Conservation (phyloP, 1,284 basidiomycete species). For the Cutaneotrichosporon sp. region DNA sequence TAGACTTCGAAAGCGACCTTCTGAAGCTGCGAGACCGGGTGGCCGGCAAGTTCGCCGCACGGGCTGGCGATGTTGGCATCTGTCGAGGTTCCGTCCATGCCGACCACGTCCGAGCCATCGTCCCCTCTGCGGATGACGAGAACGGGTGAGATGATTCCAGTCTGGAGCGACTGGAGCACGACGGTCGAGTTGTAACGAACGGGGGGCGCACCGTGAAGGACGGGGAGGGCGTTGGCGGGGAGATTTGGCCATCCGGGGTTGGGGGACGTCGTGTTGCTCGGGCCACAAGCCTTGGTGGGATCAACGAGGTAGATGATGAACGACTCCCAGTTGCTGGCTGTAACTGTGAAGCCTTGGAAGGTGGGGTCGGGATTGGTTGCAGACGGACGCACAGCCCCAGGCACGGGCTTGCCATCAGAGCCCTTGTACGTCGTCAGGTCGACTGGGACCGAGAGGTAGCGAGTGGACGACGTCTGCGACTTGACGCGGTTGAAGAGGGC, state of each 20-base stretch:
- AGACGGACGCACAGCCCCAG: slow-evolving; percentile 60
- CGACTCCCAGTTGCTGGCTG: slow-evolving; percentile 63
- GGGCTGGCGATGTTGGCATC: slow-evolving; percentile 57
- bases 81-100: slow-evolving; percentile 61
- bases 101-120: slow-evolving; percentile 83
- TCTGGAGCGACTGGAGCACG: slow-evolving; percentile 89
- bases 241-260: slow-evolving; percentile 63
- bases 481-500: slow-evolving; percentile 92
- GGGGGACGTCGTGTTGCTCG: slow-evolving; percentile 73
- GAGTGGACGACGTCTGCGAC: slow-evolving; percentile 91
- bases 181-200: slow-evolving; percentile 97
- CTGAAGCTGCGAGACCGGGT: slow-evolving; percentile 92
- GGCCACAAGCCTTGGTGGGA: slow-evolving; percentile 69
- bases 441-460: slow-evolving; percentile 91
- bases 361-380: slow-evolving; percentile 19
- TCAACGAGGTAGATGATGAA: slow-evolving; percentile 82
- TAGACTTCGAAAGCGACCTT: slow-evolving; percentile 89
- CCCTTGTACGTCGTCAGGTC: slow-evolving; percentile 86
- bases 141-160: slow-evolving; percentile 88
- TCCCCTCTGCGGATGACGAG: slow-evolving; percentile 93
- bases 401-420: slow-evolving; percentile 79
- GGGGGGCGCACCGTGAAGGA: slow-evolving; percentile 53
- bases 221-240: slow-evolving; percentile 78
- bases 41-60: slow-evolving; percentile 83
- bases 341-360: slow-evolving; percentile 54